Evolutionary conservation across 225 moss, liverwort and hornwort genomes (phyloP).

Genomic region (Rhytidiadelphus loreus): DNA sequence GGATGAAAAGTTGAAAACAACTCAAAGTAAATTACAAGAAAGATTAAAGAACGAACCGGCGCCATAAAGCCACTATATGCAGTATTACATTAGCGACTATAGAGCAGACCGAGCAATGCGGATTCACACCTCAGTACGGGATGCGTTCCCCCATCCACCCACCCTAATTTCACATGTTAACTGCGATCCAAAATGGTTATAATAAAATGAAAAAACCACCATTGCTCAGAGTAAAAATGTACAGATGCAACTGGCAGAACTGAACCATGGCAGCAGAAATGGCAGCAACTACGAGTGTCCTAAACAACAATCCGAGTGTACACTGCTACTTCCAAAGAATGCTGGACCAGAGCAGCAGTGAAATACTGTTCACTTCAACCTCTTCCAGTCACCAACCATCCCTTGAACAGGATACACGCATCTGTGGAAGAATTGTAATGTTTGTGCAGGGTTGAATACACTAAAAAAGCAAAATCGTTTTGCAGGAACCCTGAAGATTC

Average conservation of each 20-base stretch:
- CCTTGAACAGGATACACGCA: constrained; percentile 41
- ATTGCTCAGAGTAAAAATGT: constrained; percentile 43
- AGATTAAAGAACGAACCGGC: not conserved
- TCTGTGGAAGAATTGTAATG: constrained; percentile 49
- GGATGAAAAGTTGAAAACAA: not conserved
- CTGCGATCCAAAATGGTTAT: not conserved
- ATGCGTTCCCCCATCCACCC: too few relatives aligned
- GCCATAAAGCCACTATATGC: not conserved
- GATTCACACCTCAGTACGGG: not conserved
- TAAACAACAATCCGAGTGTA: constrained; percentile 42
- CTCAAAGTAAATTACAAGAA: not conserved
- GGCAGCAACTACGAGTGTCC: constrained; percentile 32
- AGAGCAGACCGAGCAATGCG: not conserved
- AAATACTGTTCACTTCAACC: constrained; percentile 44
- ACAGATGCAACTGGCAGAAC: constrained; percentile 38
- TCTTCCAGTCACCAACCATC: constrained; percentile 47
- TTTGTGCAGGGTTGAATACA: constrained; percentile 42
- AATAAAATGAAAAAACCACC: constrained; percentile 35
- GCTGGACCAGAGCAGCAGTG: constrained; percentile 45
- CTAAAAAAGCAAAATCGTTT: constrained; percentile 32
- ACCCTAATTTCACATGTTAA: not conserved
- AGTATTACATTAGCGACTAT: not conserved
- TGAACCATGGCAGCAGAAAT: constrained; percentile 37
- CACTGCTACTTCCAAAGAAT: constrained; percentile 49
- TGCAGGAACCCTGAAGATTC: constrained; percentile 5